phyloP scores from a whole-genome alignment of 2,329 filamentous ascomycete species.

The Arthroderma sp. region DNA sequence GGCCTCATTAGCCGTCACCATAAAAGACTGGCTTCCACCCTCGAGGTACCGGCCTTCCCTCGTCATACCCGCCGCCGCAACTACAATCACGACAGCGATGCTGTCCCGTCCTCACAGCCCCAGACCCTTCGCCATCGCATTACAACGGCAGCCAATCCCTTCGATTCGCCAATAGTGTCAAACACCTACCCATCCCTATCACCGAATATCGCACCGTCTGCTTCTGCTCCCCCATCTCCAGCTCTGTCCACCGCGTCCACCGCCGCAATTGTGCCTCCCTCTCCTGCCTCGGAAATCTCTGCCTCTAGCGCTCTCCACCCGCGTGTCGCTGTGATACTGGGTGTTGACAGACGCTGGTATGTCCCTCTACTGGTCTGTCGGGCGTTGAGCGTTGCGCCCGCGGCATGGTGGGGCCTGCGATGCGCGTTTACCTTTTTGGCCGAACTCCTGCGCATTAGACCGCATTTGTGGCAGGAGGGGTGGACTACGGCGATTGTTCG shows the following conservation, averaged over 20 bases:
- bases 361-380: constrained; percentile 59
- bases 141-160: background rate
- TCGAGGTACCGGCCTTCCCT: constrained; percentile 3
- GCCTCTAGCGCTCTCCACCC: constrained; percentile 45
- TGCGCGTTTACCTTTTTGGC: constrained; percentile 56
- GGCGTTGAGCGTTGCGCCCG: constrained; percentile 57
- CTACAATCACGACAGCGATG: constrained; percentile 1
- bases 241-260: background rate
- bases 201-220: background rate
- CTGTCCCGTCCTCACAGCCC: constrained; percentile 3
- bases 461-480: constrained; percentile 29
- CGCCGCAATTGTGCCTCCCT: constrained; percentile 10
- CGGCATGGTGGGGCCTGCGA: constrained; percentile 57
- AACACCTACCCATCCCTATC: background rate
- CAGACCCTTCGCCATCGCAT: constrained; percentile 1
- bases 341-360: constrained; percentile 60
- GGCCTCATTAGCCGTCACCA: background rate
- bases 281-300: constrained; percentile 14
- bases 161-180: constrained; percentile 4
- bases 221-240: constrained; percentile 1
- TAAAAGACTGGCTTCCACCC: constrained; percentile 12
- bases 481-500: constrained; percentile 27
- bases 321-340: constrained; percentile 63
- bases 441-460: constrained; percentile 41
- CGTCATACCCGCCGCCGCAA: constrained; percentile 2